Evolutionary conservation across 495 filamentous ascomycete genomes (phyloP).

Genomic region (Viridothelium virens): DNA sequence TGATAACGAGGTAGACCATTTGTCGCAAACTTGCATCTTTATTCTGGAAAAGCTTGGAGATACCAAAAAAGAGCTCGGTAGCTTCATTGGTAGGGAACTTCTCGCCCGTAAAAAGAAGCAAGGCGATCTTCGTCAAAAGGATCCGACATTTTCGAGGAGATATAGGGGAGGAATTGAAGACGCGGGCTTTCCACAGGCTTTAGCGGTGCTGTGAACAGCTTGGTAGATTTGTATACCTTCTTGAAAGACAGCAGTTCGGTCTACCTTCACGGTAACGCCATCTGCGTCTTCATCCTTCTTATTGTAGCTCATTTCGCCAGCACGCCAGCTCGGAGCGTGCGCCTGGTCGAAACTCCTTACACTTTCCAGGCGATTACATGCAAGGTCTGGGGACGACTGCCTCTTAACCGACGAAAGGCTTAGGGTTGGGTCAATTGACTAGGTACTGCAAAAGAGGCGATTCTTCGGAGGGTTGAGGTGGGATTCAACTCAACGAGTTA

Average conservation of each 20-base stretch:
- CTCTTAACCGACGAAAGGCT: neutral
- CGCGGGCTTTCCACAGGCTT: conserved; percentile 55
- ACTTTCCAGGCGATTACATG: neutral
- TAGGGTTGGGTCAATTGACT: neutral
- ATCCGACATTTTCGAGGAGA: conserved; percentile 88
- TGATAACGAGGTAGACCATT: conserved; percentile 97
- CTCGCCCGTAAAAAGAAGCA: conserved; percentile 94
- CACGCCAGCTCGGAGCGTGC: neutral
- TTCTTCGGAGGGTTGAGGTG: neutral
- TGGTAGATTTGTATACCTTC: conserved; percentile 58
- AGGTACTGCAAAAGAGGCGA: neutral
- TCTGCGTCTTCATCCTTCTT: conserved; percentile 99
- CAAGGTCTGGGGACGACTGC: neutral
- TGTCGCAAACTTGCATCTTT: conserved; percentile 96
- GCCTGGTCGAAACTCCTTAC: neutral
- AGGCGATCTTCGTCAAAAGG: conserved; percentile 92
- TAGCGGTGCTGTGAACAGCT: neutral
- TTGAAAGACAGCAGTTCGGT: conserved; percentile 97
- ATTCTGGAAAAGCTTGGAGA: conserved; percentile 99
- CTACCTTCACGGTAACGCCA: conserved; percentile 85
- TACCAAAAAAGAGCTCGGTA: conserved; percentile 97
- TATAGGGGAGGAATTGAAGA: conserved; percentile 79
- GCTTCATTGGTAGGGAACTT: conserved; percentile 95
- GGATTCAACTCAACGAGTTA: neutral
- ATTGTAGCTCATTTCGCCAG: conserved; percentile 74